A percentile compares a stretch with the other conserved stretches of the same genome.
phyloP scores from a whole-genome alignment of 1,139 yeast species.

The Debaryomyces udenii region DNA sequence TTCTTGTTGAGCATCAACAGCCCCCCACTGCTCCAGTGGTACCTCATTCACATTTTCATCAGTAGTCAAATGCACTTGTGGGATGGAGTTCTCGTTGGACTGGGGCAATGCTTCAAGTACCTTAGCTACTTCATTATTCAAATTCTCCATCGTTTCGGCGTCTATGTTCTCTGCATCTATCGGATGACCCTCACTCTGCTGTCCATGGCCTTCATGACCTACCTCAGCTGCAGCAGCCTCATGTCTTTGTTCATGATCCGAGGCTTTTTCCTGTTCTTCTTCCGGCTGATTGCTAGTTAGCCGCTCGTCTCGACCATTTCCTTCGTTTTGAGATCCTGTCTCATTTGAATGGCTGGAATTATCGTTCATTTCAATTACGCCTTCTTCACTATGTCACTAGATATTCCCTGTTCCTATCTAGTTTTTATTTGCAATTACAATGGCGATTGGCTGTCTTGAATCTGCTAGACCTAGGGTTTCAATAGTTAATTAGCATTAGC shows the following conservation, averaged over 20 bases:
- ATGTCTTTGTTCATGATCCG: not conserved
- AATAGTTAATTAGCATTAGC: not conserved
- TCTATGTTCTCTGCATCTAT: not conserved
- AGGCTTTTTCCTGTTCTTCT: not conserved
- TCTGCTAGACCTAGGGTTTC: too few relatives aligned
- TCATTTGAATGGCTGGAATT: not conserved
- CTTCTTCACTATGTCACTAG: too few relatives aligned
- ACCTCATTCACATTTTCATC: not conserved
- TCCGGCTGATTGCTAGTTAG: not conserved
- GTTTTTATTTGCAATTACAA: too few relatives aligned
- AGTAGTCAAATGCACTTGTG: not conserved
- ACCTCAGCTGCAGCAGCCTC: not conserved
- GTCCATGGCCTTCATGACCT: not conserved
- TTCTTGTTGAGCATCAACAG: constrained; percentile 6
- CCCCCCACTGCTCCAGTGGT: constrained; percentile 1
- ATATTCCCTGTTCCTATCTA: too few relatives aligned
- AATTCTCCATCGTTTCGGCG: not conserved
- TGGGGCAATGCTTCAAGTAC: not conserved
- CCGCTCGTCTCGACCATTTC: not conserved
- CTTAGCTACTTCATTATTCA: not conserved
- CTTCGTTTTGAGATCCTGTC: not conserved
- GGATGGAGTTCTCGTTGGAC: not conserved
- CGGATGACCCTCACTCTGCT: not conserved
- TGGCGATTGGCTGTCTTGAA: too few relatives aligned
- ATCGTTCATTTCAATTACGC: not conserved